Base-by-base conservation (phyloP, 257 asterid genomes). In the Nicotiana benthamiana region DNA sequence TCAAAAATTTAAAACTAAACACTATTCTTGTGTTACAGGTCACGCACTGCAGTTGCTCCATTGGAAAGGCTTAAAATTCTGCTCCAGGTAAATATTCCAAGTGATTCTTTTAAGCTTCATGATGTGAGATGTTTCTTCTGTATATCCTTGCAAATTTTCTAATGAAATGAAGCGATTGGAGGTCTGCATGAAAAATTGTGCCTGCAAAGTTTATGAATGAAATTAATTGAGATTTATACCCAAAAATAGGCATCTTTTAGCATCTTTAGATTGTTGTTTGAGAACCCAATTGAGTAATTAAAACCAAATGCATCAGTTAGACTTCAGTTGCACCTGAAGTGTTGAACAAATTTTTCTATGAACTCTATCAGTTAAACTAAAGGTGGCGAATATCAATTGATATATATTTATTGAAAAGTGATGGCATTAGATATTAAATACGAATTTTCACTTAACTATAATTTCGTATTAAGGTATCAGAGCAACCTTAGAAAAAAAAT, bases 1-100 rank as follows among this genome's bases (percentile, higher is more conserved):
- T 9, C 17, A 74, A 18, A 24, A 74, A 46, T 48, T 48, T 48
- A 36, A 48, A 15, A 15, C 17, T 74, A 0, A 74, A 74, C 48
- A 7, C 24, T 48, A 8, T 48, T 74, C 61, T 70, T 70, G 26
- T 48, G 62, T 84, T 89, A 80, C 97, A 95, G 99, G 86, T 95
- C 99, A 1, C 92, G 99, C 52, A 96, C 98, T 68, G 97, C 99
- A 28, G 99, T 96, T 59, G 99, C 99, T 78, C 99, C 99, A n/a
- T 77, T 96, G 91, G 99, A 96, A 84, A 91, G 99, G 79, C 90
- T 96, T 62, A 96, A 96, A 88, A 94, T 96, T 75, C 83, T 96
- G 87, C 97, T 92, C 60, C 99, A 96, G 98, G 99, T 96, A 84
- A 78, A 57, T 48, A 48, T 15, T 51, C 9, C 17, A 15, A 48